These are phyloP conservation scores for Dryas integrifolia DNA, from an alignment of 331 rosid genomes.

Conservation along the genomic window DNA sequence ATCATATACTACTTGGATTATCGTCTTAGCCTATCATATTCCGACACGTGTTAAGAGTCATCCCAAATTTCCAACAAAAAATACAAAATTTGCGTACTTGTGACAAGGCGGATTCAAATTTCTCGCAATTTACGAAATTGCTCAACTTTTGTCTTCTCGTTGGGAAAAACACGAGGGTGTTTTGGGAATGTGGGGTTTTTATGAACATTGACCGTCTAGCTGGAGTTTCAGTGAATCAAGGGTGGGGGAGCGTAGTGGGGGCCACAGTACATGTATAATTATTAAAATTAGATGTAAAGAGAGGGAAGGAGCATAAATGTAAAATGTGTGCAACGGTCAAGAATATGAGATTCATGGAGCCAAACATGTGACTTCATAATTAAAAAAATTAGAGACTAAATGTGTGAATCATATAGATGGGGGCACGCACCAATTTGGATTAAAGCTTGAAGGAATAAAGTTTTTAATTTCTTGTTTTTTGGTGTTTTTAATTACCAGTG, in stretches of 20 bases:
- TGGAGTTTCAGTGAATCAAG: conserved; percentile 5
- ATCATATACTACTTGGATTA: background rate
- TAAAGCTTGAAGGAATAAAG: too few relatives aligned
- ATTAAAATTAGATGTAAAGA: background rate
- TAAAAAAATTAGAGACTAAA: too few relatives aligned
- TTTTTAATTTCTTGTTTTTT: too few relatives aligned
- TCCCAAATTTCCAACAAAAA: background rate
- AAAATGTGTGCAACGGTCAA: conserved; percentile 11
- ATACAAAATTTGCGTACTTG: background rate
- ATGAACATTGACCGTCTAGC: background rate
- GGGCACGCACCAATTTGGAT: too few relatives aligned
- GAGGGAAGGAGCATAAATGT: background rate
- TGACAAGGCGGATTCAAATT: background rate
- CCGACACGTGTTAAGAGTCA: background rate
- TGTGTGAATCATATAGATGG: too few relatives aligned
- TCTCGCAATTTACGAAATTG: conserved; percentile 13
- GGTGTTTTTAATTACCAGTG: too few relatives aligned
- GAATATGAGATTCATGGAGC: background rate
- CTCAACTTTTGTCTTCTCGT: background rate
- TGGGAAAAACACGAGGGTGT: background rate
- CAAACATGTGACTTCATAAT: too few relatives aligned
- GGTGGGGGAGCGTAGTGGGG: conserved; percentile 6
- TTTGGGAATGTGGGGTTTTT: background rate
- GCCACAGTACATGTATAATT: background rate
- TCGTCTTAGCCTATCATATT: background rate